Evolutionary conservation across 202 grass and related monocot species (phyloP).

Genomic region (Carex arenaria): DNA sequence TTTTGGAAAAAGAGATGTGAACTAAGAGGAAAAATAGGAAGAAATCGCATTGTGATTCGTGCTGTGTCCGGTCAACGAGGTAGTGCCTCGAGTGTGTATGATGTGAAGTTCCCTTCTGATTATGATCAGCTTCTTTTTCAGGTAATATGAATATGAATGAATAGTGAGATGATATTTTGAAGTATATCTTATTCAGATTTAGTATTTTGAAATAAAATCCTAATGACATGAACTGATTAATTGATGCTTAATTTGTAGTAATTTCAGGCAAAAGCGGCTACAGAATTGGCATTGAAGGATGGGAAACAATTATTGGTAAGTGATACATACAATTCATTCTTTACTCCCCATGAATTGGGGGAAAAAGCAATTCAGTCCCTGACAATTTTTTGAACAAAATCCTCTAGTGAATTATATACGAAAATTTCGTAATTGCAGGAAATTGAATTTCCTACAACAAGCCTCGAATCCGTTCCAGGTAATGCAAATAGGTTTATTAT

Average conservation of each 20-base stretch:
- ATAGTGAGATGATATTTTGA: neutral
- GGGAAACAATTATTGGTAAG: slow-evolving; percentile 79
- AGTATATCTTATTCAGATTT: neutral
- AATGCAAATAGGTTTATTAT: neutral
- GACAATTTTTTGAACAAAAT: neutral
- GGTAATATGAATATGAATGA: slow-evolving; percentile 24
- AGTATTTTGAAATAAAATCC: neutral
- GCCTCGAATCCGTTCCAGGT: slow-evolving; percentile 92
- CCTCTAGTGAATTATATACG: slow-evolving; percentile 3
- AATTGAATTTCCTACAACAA: slow-evolving; percentile 89
- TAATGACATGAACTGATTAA: slow-evolving; percentile 5
- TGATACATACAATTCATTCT: slow-evolving; percentile 15
- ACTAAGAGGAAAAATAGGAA: slow-evolving; percentile 22
- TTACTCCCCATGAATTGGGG: neutral
- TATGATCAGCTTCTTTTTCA: slow-evolving; percentile 74
- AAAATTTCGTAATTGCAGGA: slow-evolving; percentile 44
- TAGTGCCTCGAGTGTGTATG: slow-evolving; percentile 29
- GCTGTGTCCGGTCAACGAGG: slow-evolving; percentile 42
- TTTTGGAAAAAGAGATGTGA: neutral
- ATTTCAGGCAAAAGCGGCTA: slow-evolving; percentile 88
- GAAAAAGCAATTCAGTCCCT: neutral
- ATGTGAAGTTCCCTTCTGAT: slow-evolving; percentile 59
- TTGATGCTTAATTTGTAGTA: slow-evolving; percentile 44
- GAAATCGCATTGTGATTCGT: slow-evolving; percentile 14
- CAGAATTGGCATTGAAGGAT: slow-evolving; percentile 68